A percentile compares a stretch with the other conserved stretches of the same genome.
Conservation (phyloP, 108 stramenopile species). For the Conticribra guillardii region DNA sequence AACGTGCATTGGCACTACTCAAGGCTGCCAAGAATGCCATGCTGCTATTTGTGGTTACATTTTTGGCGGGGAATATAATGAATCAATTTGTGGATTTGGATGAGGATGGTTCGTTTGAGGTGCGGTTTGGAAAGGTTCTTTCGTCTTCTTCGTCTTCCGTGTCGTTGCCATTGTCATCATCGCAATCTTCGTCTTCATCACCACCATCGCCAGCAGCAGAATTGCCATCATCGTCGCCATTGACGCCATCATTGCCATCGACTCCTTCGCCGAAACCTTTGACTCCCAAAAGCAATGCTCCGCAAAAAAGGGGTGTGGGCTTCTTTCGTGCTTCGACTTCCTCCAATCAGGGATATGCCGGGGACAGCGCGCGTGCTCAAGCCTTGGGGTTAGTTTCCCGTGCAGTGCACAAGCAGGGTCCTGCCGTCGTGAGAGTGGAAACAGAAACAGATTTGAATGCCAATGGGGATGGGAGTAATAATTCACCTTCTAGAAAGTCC, state of each 20-base stretch:
- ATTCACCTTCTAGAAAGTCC: neutral
- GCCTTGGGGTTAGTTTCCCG: slow-evolving; percentile 64
- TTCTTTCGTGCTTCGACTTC: slow-evolving; percentile 7
- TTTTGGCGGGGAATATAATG: slow-evolving; percentile 47
- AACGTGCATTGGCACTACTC: slow-evolving; percentile 20
- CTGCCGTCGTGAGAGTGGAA: slow-evolving; percentile 86
- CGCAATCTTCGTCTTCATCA: neutral
- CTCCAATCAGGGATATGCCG: slow-evolving; percentile 3
- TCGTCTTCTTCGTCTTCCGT: slow-evolving; percentile 7
- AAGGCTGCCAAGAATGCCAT: slow-evolving; percentile 36
- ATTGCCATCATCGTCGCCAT: neutral
- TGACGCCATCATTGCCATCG: neutral
- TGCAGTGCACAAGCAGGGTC: slow-evolving; percentile 81
- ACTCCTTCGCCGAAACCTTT: neutral
- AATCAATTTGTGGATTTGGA: slow-evolving; percentile 55
- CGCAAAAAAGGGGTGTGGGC: neutral
- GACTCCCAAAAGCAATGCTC: neutral
- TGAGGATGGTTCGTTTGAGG: slow-evolving; percentile 51
- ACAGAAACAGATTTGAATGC: slow-evolving; percentile 70
- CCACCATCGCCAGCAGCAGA: slow-evolving; percentile 7
- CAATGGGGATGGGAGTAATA: neutral
- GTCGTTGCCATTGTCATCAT: neutral
- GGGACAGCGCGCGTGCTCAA: slow-evolving; percentile 27
- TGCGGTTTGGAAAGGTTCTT: slow-evolving; percentile 41
- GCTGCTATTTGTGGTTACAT: slow-evolving; percentile 35